Evolutionary conservation across 2,329 filamentous ascomycete genomes (phyloP).

Genomic region (Acarospora socialis): DNA sequence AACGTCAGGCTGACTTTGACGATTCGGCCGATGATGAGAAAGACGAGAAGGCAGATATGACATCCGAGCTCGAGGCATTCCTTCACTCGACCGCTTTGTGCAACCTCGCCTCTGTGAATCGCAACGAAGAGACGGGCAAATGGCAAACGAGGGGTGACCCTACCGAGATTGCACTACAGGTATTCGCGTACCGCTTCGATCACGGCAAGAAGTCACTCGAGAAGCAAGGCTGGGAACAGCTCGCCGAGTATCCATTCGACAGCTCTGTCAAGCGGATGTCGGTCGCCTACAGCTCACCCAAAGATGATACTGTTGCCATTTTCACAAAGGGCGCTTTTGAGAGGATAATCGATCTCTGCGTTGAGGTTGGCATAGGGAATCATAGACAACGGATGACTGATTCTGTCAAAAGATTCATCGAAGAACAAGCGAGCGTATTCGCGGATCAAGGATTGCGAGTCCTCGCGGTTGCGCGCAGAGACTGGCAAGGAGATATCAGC

Average conservation of each 20-base stretch:
- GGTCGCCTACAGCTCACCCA: constrained; percentile 37
- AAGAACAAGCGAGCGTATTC: constrained; percentile 42
- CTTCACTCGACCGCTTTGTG: constrained; percentile 41
- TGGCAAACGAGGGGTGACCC: constrained; percentile 50
- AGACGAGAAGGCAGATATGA: constrained; percentile 24
- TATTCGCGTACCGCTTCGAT: constrained; percentile 48
- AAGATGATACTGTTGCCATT: constrained; percentile 23
- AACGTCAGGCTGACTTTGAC: constrained; percentile 16
- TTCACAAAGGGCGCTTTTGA: constrained; percentile 52
- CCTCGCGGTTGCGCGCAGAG: constrained; percentile 38
- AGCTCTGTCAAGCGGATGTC: constrained; percentile 53
- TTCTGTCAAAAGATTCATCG: constrained; percentile 30
- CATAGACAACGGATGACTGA: constrained; percentile 27
- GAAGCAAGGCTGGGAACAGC: constrained; percentile 33
- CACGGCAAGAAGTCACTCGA: constrained; percentile 32
- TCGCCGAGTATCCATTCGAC: constrained; percentile 38
- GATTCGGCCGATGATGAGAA: constrained; percentile 15
- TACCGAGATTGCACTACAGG: constrained; percentile 53
- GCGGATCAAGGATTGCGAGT: constrained; percentile 46
- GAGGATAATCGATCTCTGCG: constrained; percentile 43
- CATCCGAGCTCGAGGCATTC: constrained; percentile 34
- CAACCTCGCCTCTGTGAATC: constrained; percentile 38
- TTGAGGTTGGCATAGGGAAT: constrained; percentile 28
- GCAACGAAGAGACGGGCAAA: constrained; percentile 25
- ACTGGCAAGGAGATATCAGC: constrained; percentile 14